Evolutionary conservation across 1,284 basidiomycete species (phyloP), one percentile per base, ranked within the genome.

Genomic region (Sutorius eximius): DNA sequence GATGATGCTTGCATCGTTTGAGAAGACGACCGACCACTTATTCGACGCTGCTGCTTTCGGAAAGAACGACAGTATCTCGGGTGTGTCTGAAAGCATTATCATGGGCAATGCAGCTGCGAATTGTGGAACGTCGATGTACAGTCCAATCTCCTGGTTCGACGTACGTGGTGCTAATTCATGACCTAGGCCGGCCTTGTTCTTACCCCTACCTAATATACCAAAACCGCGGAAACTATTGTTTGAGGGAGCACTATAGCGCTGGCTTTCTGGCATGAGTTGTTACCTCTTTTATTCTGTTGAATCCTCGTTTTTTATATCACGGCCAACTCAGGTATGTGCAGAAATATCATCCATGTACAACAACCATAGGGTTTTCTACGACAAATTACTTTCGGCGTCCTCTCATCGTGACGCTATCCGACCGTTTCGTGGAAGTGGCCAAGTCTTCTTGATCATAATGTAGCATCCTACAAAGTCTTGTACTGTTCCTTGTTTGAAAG

Each of bases 81-180:
- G 97, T 55, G 96, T 99, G 0, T 98, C 95, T 18, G 97, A 99
- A 73, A 98, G 95, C 71, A 99, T 99, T 72, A 99, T 99, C 71
- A 97, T 99, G 93, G 96, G 97, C 33, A 98, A 97, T 66, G 90
- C 95, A n/a, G 94, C 95, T 0, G 89, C 94, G 20, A 91, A 87
- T 60, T 95, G 95, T 66, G 96, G 96, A 29, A 98, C 96, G 22
- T 96, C 94, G 0, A 87, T 96, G 93, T 93, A 66, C 66, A 86
- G 77, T 36, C 18, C 34, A 27, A 20, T 45, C 40, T 45, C 47
- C 34, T 45, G 33, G 16, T 49, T 50, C 9, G 8, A 30, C 12
- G 4, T n/a, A 24, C 18, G 2, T 3, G 33, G 38, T 38, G 24
- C 55, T 68, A 36, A 66, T 45, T 0, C 5, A 24, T n/a, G 32